Conservation (phyloP, 257 asterid genomes). For the Gentiana macrophylla region DNA sequence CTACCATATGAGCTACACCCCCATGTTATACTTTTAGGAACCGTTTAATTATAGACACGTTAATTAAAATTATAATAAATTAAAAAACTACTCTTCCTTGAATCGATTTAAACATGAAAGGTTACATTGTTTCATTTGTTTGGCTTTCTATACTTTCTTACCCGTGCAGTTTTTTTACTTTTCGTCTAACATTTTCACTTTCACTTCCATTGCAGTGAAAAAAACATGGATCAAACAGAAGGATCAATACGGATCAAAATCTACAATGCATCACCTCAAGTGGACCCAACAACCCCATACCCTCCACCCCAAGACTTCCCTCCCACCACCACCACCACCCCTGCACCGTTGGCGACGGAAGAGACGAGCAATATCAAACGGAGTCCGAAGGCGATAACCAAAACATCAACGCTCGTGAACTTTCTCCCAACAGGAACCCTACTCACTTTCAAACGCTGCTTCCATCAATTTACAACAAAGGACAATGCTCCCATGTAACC, state of each 20-base stretch:
- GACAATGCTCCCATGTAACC: constrained; percentile 51
- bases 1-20: constrained; percentile 99
- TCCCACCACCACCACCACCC: constrained; percentile 1
- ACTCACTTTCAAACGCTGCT: constrained; percentile 81
- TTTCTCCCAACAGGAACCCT: constrained; percentile 93
- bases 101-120: too few relatives aligned
- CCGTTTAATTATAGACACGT: too few relatives aligned
- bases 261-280: constrained; percentile 40
- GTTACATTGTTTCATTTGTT: too few relatives aligned
- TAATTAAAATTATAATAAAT: too few relatives aligned
- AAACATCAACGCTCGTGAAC: constrained; percentile 70
- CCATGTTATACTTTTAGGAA: constrained; percentile 14
- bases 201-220: too few relatives aligned
- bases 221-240: constrained; percentile 38
- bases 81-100: too few relatives aligned
- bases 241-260: constrained; percentile 46
- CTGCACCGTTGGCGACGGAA: constrained; percentile 25
- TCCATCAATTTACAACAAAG: constrained; percentile 60
- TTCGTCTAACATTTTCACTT: too few relatives aligned
- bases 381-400: constrained; percentile 78
- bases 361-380: constrained; percentile 50
- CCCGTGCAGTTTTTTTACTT: too few relatives aligned
- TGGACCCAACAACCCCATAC: constrained; percentile 24
- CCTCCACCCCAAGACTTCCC: constrained; percentile 1
- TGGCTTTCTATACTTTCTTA: too few relatives aligned